Evolutionary conservation across 2,329 filamentous ascomycete species (phyloP), one percentile per base, ranked within the genome.

Genomic region (Achaetomium macrosporum): DNA sequence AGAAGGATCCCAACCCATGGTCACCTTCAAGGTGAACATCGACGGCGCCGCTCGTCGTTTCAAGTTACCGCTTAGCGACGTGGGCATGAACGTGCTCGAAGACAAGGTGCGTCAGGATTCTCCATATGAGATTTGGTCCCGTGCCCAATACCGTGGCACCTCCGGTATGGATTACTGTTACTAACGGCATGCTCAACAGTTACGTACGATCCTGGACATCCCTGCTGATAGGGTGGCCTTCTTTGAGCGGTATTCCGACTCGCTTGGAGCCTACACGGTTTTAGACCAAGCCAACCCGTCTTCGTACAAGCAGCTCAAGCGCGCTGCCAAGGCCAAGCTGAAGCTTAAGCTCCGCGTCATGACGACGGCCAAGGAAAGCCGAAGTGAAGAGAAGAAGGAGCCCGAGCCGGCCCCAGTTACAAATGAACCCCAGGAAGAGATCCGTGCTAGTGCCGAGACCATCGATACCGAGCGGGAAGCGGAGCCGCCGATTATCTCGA

Each of bases 221-320:
- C 77, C 82, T 33, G 66, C 76, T 44, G 77, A 82, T 65, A 76
- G 81, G 56, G 71, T 80, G 47, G 79, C 85, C 66, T 71, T 84
- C 64, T 85, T 97, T 64, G 91, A 97, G 75, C 89, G 93, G 62
- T 99, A 90, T 74, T 97, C 93, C 59, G 93, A 99, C 72, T 96
- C 90, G 59, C 88, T 90, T 59, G 86, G 79, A 42, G 76, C 83
- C 59, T 97, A 87, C 71, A 81, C 97, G 60, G 77, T 81, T 42
- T 84, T 99, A 55, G 87, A 96, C 68, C 76, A 83, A 57, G 76
- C 77, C 67, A 95, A 96, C 66, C 73, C 81, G 9, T 78, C 88
- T 42, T 88, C 95, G 65, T 99, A 96, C 78, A 97, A 96, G 77
- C 93, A 96, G 68, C 85, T 99, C 40, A 92, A 93, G 69, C 87